A percentile compares a stretch with the other conserved stretches of the same genome.
These are phyloP conservation scores for Cladosporium sp. DNA, from an alignment of 2,329 filamentous ascomycete genomes.

Conservation along the genomic window DNA sequence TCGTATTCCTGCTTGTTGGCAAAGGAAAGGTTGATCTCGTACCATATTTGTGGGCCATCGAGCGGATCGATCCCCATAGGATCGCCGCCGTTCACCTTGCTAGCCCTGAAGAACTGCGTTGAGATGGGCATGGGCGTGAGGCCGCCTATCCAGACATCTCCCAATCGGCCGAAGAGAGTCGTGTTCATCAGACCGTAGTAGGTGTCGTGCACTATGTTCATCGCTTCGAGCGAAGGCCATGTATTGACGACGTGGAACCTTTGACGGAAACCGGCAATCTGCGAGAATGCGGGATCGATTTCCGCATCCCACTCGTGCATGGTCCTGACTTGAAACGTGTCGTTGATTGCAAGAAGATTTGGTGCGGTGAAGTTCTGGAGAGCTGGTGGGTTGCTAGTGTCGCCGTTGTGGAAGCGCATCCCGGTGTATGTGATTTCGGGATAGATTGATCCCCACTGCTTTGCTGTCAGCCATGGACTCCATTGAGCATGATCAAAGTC, in stretches of 20 bases:
- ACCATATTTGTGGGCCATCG: neutral
- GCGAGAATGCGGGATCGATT: neutral
- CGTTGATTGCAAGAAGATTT: neutral
- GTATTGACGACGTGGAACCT: neutral
- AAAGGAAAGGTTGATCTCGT: constrained; percentile 1
- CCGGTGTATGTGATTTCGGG: too few relatives aligned
- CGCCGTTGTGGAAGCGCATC: too few relatives aligned
- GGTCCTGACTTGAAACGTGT: neutral
- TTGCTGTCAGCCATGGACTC: too few relatives aligned
- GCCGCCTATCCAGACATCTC: constrained; percentile 3
- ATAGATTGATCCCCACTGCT: too few relatives aligned
- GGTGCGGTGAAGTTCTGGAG: neutral
- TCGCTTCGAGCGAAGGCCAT: neutral
- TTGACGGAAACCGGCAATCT: neutral
- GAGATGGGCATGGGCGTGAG: constrained; percentile 3
- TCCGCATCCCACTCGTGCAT: constrained; percentile 4
- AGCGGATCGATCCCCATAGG: constrained; percentile 3
- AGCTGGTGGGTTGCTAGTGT: neutral
- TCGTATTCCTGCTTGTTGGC: constrained; percentile 6
- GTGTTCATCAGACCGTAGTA: neutral
- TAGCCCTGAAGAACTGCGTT: neutral
- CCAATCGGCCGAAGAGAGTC: neutral
- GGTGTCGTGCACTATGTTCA: neutral
- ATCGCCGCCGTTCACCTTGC: neutral
- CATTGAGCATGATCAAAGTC: too few relatives aligned